Conservation (phyloP, 2,329 filamentous ascomycete species). For the Aspergillus ochraceoroseus region DNA sequence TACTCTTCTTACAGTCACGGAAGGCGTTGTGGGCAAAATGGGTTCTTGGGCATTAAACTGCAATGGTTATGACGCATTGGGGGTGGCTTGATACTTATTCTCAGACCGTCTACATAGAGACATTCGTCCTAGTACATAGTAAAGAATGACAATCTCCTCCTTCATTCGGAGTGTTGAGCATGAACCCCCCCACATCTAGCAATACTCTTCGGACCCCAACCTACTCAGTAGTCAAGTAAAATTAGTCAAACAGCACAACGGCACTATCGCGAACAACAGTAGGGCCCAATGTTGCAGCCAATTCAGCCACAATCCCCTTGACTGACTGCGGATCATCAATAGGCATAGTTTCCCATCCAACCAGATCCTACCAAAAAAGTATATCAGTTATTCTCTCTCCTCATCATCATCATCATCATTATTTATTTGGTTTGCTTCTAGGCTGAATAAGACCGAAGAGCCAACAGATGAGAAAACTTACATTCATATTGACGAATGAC, state of each 20-base stretch:
- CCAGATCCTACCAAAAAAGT: slow-evolving; percentile 37
- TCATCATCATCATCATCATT: too few species aligned
- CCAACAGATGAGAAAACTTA: slow-evolving; percentile 20
- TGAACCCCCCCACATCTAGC: too few species aligned
- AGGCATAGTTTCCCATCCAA: slow-evolving; percentile 45
- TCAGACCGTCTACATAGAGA: too few species aligned
- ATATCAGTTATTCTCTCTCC: too few species aligned
- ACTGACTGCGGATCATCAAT: slow-evolving; percentile 43
- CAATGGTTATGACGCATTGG: neutral
- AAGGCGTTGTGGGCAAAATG: slow-evolving; percentile 8
- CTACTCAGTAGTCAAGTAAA: too few species aligned
- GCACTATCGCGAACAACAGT: slow-evolving; percentile 41
- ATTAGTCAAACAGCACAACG: slow-evolving; percentile 38
- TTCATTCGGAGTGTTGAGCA: too few species aligned
- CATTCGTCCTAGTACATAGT: too few species aligned
- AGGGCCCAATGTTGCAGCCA: slow-evolving; percentile 45
- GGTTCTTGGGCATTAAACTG: neutral
- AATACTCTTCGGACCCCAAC: too few species aligned
- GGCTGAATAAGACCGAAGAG: neutral
- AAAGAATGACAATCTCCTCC: too few species aligned
- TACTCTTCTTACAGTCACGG: slow-evolving; percentile 5
- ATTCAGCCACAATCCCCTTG: slow-evolving; percentile 46
- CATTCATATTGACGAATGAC: slow-evolving; percentile 42
- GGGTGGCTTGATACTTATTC: neutral
- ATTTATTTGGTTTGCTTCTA: too few species aligned